Evolutionary conservation across 2,329 filamentous ascomycete genomes (phyloP), one percentile per base, ranked within the genome.

Genomic region (Penicillium glabrum): DNA sequence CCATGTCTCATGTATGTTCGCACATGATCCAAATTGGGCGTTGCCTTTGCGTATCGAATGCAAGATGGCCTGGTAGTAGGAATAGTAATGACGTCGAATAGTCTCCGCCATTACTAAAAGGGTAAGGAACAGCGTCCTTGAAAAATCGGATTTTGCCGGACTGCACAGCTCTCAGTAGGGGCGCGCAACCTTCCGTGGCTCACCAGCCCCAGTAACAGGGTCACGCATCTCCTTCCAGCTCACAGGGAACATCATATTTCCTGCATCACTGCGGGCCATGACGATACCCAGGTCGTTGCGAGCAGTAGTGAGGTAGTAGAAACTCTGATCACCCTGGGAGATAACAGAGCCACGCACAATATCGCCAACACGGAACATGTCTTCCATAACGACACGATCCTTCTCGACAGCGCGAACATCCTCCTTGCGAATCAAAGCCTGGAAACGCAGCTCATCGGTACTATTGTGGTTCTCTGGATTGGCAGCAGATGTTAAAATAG

Each of bases 171-270:
- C 51, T 89, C 83, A 95, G 69, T 90, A 90, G 26, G 95, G 95
- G 78, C 96, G 95, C 21, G 95, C 95, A 57, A 97, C 95, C 80
- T 99, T 99, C 73, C 95, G 87, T 63, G 79, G 78, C 82, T 98
- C 95, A 64, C 82, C 86, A 46, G 80, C 70, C 3, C 91, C 92
- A 7, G 89, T 96, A 69, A 89, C 86, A 0, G 87, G 86, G 79
- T 98, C 93, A 69, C 85, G 84, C 78, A 96, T 96, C 77, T 98
- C 93, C 79, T 89, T 96, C 95, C 95, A 99, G 75, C 88, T 96
- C 54, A 96, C 84, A 2, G 95, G 93, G 68, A 89, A 89, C 92
- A 98, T 96, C 67, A 89, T 85, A 75, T 96, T 93, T 1, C 93
- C 93, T 2, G 84, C 85, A 72, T 96, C 91, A 71, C 91, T 96